Percentiles rank a stretch among this genome's conserved stretches.
Conservation (phyloP, 768 basidiomycete species). For the Rhizopogon roseolus region DNA sequence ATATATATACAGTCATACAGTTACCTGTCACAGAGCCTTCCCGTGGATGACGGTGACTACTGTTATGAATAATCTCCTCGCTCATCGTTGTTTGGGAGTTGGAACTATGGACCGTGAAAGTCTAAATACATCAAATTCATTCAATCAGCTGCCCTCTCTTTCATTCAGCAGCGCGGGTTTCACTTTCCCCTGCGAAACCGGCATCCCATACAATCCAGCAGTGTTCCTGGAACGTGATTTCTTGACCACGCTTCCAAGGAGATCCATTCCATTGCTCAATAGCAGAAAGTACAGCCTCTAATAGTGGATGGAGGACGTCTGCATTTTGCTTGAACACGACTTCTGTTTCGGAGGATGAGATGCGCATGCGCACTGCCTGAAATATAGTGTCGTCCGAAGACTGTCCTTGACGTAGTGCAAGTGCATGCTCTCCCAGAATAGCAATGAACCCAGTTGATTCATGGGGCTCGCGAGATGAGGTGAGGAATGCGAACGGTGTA, state of each 20-base stretch:
- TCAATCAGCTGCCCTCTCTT: not conserved
- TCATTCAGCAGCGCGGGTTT: too few relatives aligned
- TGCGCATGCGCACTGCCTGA: not conserved
- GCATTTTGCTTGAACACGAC: not conserved
- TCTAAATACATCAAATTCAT: not conserved
- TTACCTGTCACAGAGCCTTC: too few relatives aligned
- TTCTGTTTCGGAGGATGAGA: not conserved
- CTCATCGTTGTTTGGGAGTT: too few relatives aligned
- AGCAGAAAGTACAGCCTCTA: not conserved
- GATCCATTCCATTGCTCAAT: not conserved
- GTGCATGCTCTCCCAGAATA: constrained; percentile 12
- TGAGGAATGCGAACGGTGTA: constrained; percentile 14
- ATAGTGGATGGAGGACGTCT: not conserved
- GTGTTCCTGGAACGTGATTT: not conserved
- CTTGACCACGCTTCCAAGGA: not conserved
- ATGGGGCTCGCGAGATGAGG: constrained; percentile 3
- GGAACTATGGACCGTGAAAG: too few relatives aligned
- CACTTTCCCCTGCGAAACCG: not conserved
- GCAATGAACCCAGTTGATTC: constrained; percentile 15
- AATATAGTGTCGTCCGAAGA: not conserved
- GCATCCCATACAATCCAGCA: constrained; percentile 17
- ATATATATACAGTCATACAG: too few relatives aligned
- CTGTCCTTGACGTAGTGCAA: constrained; percentile 7
- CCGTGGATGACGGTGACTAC: too few relatives aligned
- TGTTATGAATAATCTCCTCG: too few relatives aligned